These are phyloP conservation scores for Didymella lethalis DNA, from an alignment of 2,329 filamentous ascomycete genomes.

Conservation along the genomic window DNA sequence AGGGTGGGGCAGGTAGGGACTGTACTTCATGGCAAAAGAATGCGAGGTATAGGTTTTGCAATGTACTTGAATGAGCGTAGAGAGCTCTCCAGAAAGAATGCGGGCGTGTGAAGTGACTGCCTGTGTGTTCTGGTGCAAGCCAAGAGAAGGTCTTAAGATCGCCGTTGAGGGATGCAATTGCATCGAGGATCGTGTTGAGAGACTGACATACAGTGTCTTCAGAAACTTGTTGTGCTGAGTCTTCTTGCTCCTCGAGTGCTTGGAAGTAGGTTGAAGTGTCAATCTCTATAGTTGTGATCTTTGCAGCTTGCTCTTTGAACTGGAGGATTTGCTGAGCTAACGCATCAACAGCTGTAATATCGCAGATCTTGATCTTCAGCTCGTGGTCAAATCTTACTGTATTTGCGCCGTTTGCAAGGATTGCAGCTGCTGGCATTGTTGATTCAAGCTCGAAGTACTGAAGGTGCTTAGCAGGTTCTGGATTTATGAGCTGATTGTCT, in stretches of 20 bases:
- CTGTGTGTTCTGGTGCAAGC: not conserved
- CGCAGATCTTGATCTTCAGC: not conserved
- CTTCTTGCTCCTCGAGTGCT: not conserved
- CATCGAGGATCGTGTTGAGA: not conserved
- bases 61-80: not conserved
- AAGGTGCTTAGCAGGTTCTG: too few relatives aligned
- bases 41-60: not conserved
- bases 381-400: not conserved
- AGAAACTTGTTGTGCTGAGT: not conserved
- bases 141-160: not conserved
- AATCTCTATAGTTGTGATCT: not conserved
- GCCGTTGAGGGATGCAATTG: not conserved
- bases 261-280: not conserved
- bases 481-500: too few relatives aligned
- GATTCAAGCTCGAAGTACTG: too few relatives aligned
- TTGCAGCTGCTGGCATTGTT: not conserved
- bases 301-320: not conserved
- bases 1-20: not conserved
- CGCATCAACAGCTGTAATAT: not conserved
- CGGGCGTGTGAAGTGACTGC: not conserved
- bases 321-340: not conserved
- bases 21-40: slow-evolving; percentile 8
- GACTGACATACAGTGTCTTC: not conserved
- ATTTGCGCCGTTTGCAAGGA: not conserved
- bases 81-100: slow-evolving; percentile 3